phyloP scores from a whole-genome alignment of 1,139 yeast species.

The Zygotorulaspora mrakii region DNA sequence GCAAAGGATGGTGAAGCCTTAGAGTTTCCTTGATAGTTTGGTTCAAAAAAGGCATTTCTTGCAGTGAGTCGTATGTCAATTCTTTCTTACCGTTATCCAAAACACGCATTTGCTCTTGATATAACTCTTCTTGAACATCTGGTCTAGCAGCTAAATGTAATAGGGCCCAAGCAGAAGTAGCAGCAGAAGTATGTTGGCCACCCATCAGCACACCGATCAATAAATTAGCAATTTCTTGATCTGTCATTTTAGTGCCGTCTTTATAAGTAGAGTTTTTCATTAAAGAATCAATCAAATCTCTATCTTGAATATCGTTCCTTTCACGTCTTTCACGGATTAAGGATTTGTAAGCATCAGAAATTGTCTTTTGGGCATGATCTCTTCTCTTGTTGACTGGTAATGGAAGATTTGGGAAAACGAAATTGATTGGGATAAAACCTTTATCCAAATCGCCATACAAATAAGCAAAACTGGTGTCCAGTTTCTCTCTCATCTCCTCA shows the following conservation, averaged over 20 bases:
- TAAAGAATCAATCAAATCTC: constrained; percentile 87
- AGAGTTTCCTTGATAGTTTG: constrained; percentile 87
- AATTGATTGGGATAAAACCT: constrained; percentile 94
- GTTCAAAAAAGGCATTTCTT: constrained; percentile 74
- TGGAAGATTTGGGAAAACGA: constrained; percentile 92
- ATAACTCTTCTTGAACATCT: constrained; percentile 74
- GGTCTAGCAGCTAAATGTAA: constrained; percentile 87
- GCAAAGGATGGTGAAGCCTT: constrained; percentile 94
- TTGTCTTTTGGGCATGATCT: constrained; percentile 81
- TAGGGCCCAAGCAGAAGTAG: constrained; percentile 93
- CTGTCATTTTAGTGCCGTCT: constrained; percentile 93
- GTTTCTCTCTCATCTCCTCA: constrained; percentile 80
- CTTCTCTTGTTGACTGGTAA: constrained; percentile 80
- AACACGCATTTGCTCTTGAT: constrained; percentile 64
- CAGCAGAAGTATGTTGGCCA: constrained; percentile 97
- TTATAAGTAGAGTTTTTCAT: constrained; percentile 81
- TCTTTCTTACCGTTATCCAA: constrained; percentile 56
- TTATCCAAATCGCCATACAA: constrained; percentile 89
- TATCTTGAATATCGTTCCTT: constrained; percentile 68
- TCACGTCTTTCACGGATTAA: constrained; percentile 69
- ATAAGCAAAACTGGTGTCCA: constrained; percentile 79
- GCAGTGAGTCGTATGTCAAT: constrained; percentile 76
- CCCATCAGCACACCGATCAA: constrained; percentile 97
- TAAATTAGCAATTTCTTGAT: constrained; percentile 88
- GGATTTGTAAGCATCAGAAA: constrained; percentile 74